Evolutionary conservation across 2,329 filamentous ascomycete species (phyloP).

Genomic region (Fusarium phyllophilum): DNA sequence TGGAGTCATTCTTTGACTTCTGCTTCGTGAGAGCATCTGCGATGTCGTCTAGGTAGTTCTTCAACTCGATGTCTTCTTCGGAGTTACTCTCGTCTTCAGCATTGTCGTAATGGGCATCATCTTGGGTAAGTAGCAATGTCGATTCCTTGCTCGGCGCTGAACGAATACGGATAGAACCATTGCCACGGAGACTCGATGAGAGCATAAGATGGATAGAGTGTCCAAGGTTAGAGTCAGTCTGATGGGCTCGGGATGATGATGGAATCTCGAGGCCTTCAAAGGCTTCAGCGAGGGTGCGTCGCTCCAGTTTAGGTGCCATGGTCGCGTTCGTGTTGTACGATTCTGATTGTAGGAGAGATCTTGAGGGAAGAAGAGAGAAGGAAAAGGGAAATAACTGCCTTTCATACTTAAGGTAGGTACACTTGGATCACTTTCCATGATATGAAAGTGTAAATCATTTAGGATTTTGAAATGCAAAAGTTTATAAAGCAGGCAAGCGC

Average conservation of each 20-base stretch:
- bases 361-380: not conserved
- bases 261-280: too few species aligned
- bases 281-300: too few species aligned
- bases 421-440: too few species aligned
- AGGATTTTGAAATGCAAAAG: not conserved
- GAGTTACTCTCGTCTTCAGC: not conserved
- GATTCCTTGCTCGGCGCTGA: not conserved
- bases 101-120: not conserved
- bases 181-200: accelerated
- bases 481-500: accelerated
- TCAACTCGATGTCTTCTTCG: not conserved
- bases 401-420: too few species aligned
- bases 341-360: accelerated
- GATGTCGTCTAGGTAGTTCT: not conserved
- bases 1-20: not conserved
- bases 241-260: too few species aligned
- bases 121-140: not conserved
- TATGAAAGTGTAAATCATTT: not conserved
- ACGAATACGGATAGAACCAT: not conserved
- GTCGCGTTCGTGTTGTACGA: not conserved
- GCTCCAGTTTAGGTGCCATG: not conserved
- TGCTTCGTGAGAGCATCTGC: not conserved
- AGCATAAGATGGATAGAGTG: not conserved
- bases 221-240: not conserved
- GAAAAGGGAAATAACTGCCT: not conserved